phyloP scores from a whole-genome alignment of 169 alveolate genomes.

The Plasmodium gaboni region DNA sequence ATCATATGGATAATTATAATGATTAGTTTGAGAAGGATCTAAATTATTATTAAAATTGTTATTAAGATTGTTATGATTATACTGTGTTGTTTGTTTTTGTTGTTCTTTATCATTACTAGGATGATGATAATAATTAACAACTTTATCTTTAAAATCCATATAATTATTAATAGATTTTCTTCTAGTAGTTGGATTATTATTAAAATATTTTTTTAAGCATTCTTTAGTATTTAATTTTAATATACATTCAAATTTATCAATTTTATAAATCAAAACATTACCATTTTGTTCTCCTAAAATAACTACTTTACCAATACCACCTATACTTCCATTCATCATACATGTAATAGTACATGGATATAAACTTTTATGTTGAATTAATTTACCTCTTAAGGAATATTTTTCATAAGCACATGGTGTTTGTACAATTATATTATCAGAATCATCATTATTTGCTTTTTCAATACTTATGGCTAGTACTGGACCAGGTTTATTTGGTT shows the following conservation, averaged over 20 bases:
- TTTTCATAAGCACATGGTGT: conserved; percentile 77
- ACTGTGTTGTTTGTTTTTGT: neutral
- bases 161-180: conserved; percentile 12
- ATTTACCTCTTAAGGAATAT: conserved; percentile 51
- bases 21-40: neutral
- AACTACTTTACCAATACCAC: conserved; percentile 83
- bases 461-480: conserved; percentile 69
- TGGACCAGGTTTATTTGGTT: conserved; percentile 76
- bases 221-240: conserved; percentile 80
- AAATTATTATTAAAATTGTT: neutral
- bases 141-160: neutral
- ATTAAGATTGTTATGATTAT: neutral
- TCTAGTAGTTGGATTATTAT: neutral
- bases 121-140: conserved; percentile 5
- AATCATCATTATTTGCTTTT: conserved; percentile 16
- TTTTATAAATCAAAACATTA: conserved; percentile 77
- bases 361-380: conserved; percentile 82
- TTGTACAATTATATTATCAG: conserved; percentile 41
- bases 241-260: conserved; percentile 80
- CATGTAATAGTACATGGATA: conserved; percentile 84
- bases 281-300: conserved; percentile 86
- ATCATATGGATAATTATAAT: neutral
- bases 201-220: conserved; percentile 29
- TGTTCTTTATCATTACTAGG: neutral
- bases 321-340: conserved; percentile 82